phyloP scores from a whole-genome alignment of 2,329 filamentous ascomycete species.

The Aspergillus sp. region DNA sequence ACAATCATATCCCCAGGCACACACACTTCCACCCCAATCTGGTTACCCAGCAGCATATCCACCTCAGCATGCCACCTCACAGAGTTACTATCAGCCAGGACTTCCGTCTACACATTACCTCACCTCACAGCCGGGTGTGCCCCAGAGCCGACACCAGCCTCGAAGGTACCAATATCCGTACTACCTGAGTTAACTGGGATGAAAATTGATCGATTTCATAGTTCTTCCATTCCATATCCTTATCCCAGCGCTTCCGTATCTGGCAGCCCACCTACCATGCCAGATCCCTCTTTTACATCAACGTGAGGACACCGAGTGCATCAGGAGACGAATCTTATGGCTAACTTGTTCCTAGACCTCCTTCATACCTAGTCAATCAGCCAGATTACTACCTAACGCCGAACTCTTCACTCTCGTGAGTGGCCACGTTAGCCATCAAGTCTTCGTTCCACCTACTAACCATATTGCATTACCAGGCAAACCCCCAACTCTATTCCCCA shows the following conservation, averaged over 20 bases:
- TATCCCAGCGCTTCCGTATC: slow-evolving; percentile 24
- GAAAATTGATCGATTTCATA: slow-evolving; percentile 9
- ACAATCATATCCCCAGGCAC: slow-evolving; percentile 28
- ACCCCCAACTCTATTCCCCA: slow-evolving; percentile 31
- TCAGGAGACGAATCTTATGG: background rate
- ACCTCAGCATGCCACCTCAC: slow-evolving; percentile 23
- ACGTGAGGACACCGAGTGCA: slow-evolving; percentile 21
- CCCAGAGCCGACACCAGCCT: slow-evolving; percentile 21
- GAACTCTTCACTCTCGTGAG: slow-evolving; percentile 35
- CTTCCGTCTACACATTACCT: slow-evolving; percentile 23
- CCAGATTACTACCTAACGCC: slow-evolving; percentile 38
- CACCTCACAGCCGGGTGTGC: slow-evolving; percentile 12
- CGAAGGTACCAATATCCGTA: slow-evolving; percentile 23
- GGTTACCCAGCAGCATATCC: slow-evolving; percentile 31
- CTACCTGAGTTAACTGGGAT: background rate
- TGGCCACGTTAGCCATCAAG: background rate
- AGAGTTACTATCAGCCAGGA: slow-evolving; percentile 26
- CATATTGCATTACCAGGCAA: slow-evolving; percentile 20
- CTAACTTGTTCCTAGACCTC: slow-evolving; percentile 27
- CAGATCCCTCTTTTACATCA: slow-evolving; percentile 27
- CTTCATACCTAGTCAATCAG: slow-evolving; percentile 38
- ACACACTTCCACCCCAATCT: slow-evolving; percentile 27
- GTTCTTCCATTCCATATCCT: slow-evolving; percentile 25
- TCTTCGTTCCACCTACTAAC: slow-evolving; percentile 14
- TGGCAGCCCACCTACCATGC: slow-evolving; percentile 21